phyloP scores from a whole-genome alignment of 2,329 filamentous ascomycete genomes.

The Penicillium sp. region DNA sequence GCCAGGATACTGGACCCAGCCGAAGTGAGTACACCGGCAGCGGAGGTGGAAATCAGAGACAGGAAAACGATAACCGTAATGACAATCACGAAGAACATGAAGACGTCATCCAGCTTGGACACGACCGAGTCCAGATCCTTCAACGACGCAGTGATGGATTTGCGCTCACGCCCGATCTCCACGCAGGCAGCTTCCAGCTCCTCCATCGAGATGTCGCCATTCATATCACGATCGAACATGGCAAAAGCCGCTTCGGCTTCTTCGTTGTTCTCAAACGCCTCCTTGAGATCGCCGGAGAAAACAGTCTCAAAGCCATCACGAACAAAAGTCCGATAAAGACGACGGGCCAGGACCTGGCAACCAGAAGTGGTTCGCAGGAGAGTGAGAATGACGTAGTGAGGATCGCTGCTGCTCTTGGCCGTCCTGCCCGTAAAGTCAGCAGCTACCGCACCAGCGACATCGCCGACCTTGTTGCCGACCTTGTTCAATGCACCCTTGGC shows the following conservation, averaged over 20 bases:
- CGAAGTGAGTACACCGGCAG: constrained; percentile 85
- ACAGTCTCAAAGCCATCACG: constrained; percentile 72
- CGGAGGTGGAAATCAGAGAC: constrained; percentile 81
- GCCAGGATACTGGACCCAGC: constrained; percentile 83
- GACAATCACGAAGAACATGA: constrained; percentile 78
- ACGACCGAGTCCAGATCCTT: constrained; percentile 95
- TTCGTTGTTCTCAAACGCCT: constrained; percentile 74
- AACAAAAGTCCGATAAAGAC: constrained; percentile 81
- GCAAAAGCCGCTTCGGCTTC: constrained; percentile 84
- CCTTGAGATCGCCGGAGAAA: constrained; percentile 68
- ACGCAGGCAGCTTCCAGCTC: constrained; percentile 90
- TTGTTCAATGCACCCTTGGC: constrained; percentile 71
- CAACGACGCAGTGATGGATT: constrained; percentile 87
- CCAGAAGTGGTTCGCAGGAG: constrained; percentile 68
- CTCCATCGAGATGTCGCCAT: constrained; percentile 93
- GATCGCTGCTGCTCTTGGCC: constrained; percentile 66
- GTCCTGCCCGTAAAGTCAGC: constrained; percentile 83
- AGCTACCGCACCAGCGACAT: constrained; percentile 78
- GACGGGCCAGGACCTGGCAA: constrained; percentile 77
- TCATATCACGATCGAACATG: constrained; percentile 95
- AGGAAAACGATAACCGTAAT: constrained; percentile 82
- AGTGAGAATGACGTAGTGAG: constrained; percentile 76
- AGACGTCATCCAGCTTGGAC: constrained; percentile 79
- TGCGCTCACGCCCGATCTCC: constrained; percentile 89
- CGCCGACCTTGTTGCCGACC: constrained; percentile 77